These are phyloP conservation scores for Ceratocystis smalleyi DNA, from an alignment of 2,329 filamentous ascomycete species.

Conservation along the genomic window DNA sequence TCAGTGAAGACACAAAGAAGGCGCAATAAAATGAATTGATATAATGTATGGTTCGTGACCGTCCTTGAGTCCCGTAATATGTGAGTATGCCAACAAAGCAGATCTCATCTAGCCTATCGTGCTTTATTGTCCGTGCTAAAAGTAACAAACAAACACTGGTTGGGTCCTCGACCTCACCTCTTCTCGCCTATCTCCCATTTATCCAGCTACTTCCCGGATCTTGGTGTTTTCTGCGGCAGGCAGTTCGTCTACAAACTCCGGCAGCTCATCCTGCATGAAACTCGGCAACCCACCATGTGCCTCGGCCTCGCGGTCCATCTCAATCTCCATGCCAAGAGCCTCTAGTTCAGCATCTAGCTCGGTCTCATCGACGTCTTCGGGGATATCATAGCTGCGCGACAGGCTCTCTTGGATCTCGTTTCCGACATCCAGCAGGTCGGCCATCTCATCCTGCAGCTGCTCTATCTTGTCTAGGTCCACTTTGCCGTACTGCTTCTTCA, in stretches of 20 bases:
- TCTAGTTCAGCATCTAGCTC: slow-evolving; percentile 94
- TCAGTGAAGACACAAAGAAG: not conserved
- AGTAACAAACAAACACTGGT: not conserved
- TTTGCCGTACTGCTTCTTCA: slow-evolving; percentile 90
- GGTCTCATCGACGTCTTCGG: slow-evolving; percentile 91
- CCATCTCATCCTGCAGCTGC: slow-evolving; percentile 96
- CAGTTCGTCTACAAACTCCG: slow-evolving; percentile 85
- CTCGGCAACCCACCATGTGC: slow-evolving; percentile 50
- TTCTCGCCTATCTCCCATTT: slow-evolving; percentile 7
- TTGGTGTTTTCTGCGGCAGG: slow-evolving; percentile 58
- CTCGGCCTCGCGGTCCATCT: slow-evolving; percentile 57
- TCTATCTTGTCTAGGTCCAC: slow-evolving; percentile 97
- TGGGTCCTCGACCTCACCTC: not conserved
- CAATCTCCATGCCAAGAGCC: slow-evolving; percentile 83
- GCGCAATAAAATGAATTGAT: not conserved
- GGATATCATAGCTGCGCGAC: slow-evolving; percentile 78
- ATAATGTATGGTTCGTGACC: not conserved
- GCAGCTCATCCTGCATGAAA: slow-evolving; percentile 78
- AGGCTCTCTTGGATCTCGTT: slow-evolving; percentile 98
- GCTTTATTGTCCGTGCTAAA: not conserved
- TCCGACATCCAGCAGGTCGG: slow-evolving; percentile 88
- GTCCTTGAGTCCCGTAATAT: not conserved
- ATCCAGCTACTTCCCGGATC: slow-evolving; percentile 64
- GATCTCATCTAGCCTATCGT: not conserved
- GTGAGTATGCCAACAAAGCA: not conserved